These are phyloP conservation scores for Reutealis trisperma DNA, from an alignment of 345 rosid genomes.

Conservation along the genomic window DNA sequence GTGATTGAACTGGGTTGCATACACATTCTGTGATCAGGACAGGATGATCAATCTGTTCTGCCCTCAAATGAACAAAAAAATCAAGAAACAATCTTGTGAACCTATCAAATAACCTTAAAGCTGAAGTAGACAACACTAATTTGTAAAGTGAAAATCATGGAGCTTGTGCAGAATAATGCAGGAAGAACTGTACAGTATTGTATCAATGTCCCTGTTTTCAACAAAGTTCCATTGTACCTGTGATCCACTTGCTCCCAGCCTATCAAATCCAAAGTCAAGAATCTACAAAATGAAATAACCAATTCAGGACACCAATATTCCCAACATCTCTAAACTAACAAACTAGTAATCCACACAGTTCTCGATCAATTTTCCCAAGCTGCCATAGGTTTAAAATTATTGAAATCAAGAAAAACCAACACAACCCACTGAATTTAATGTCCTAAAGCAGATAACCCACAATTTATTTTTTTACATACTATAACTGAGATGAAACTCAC, in stretches of 20 bases:
- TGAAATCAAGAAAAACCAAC: background rate
- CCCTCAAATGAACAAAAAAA: conserved; percentile 47
- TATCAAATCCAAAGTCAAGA: conserved; percentile 92
- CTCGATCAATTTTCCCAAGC: background rate
- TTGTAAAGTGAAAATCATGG: background rate
- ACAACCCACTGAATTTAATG: background rate
- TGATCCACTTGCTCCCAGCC: conserved; percentile 83
- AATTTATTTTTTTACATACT: no score
- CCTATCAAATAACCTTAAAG: conserved; percentile 12
- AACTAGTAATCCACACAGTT: background rate
- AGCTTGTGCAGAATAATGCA: background rate
- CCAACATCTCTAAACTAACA: background rate
- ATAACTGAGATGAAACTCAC: conserved; percentile 35
- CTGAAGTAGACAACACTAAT: background rate
- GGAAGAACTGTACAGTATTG: background rate
- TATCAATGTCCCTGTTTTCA: background rate
- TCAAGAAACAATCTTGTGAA: conserved; percentile 30
- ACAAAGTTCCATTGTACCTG: conserved; percentile 42
- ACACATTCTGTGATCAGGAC: conserved; percentile 88
- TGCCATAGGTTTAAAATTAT: background rate
- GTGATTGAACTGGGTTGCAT: conserved; percentile 90
- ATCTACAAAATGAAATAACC: conserved; percentile 45
- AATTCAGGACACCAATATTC: background rate
- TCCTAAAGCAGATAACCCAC: background rate
- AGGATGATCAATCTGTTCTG: conserved; percentile 92